Base-by-base conservation (phyloP, 495 filamentous ascomycete genomes). In the Tetracladium setigerum region DNA sequence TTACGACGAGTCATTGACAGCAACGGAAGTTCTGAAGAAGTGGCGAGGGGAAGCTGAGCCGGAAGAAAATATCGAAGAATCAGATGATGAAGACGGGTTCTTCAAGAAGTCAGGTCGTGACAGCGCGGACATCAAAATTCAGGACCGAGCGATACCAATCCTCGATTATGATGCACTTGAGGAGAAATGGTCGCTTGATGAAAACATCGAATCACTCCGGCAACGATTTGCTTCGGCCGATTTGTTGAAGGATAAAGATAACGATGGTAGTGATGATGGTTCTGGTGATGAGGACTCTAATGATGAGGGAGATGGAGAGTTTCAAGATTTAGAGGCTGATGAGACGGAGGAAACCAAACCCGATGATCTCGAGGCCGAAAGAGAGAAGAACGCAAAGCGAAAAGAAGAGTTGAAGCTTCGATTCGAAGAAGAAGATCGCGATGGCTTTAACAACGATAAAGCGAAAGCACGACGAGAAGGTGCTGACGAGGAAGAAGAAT, bases 361-460 rank as follows among this genome's bases (percentile, higher is more conserved):
- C 10, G 61, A 64, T 22, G 70, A 58, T 42, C 58, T 94, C 19
- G 86, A 88, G 60, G 85, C 82, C 2, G 92, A 98, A 65, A 84
- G 92, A 47, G 87, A 89, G 57, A 84, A 77, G 57, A 98, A 97
- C 57, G 92, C 92, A 0, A 78, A 83, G 44, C 77, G 82, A 56
- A 98, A 97, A 64, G 92, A 95, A 66, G 94, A 97, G 61, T 72
- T 98, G 32, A 89, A 87, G 54, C 76, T 95, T 11, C 80, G 94
- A 9, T 97, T 98, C 58, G 92, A 98, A 60, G 90, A 96, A 61
- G 92, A 98, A 69, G 92, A 98, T 58, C 77, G 84, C 13, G 92
- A 98, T 62, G 92, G 92, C 0, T 87, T 95, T 56, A 79, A 79
- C 17, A 95, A 95, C 56, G 86, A 87, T 56, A 87, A 88, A 55